Evolutionary conservation across 2,329 filamentous ascomycete genomes (phyloP).

Genomic region (Paraphoma sp.): DNA sequence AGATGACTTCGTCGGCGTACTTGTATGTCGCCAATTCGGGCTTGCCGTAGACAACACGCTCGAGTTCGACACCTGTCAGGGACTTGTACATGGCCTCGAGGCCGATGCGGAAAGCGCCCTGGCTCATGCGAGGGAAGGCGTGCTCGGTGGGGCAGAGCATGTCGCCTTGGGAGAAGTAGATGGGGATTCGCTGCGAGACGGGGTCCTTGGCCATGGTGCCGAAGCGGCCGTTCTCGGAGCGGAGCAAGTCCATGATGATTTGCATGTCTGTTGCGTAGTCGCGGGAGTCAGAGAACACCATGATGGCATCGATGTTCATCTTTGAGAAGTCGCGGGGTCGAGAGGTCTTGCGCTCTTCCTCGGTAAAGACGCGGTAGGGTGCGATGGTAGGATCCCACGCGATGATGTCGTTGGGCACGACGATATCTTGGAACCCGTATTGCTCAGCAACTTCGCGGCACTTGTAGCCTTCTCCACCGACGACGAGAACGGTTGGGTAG

Average conservation of each 20-base stretch:
- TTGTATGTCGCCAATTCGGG: conserved; percentile 78
- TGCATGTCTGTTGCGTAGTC: conserved; percentile 79
- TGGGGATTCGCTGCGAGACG: conserved; percentile 70
- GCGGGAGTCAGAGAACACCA: conserved; percentile 76
- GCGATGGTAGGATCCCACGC: conserved; percentile 73
- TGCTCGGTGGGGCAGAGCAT: conserved; percentile 65
- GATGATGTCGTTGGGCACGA: conserved; percentile 76
- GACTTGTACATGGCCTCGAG: conserved; percentile 77
- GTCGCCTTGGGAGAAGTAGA: conserved; percentile 75
- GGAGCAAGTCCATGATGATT: conserved; percentile 76
- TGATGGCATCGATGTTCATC: conserved; percentile 74
- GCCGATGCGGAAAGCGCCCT: conserved; percentile 77
- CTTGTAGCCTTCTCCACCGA: conserved; percentile 77
- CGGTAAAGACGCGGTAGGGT: conserved; percentile 72
- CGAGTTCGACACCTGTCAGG: conserved; percentile 71
- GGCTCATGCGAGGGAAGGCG: conserved; percentile 72
- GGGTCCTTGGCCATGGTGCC: conserved; percentile 71
- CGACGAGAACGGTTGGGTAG: conserved; percentile 77
- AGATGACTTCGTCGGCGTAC: conserved; percentile 76
- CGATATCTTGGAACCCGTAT: conserved; percentile 76
- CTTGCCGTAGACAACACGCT: conserved; percentile 80
- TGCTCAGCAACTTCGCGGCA: conserved; percentile 75
- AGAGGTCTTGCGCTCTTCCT: conserved; percentile 70
- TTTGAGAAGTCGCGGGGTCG: conserved; percentile 75
- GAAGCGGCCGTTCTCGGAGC: conserved; percentile 70